Conservation (phyloP, 2,329 filamentous ascomycete species). For the Lecanosticta acicola region DNA sequence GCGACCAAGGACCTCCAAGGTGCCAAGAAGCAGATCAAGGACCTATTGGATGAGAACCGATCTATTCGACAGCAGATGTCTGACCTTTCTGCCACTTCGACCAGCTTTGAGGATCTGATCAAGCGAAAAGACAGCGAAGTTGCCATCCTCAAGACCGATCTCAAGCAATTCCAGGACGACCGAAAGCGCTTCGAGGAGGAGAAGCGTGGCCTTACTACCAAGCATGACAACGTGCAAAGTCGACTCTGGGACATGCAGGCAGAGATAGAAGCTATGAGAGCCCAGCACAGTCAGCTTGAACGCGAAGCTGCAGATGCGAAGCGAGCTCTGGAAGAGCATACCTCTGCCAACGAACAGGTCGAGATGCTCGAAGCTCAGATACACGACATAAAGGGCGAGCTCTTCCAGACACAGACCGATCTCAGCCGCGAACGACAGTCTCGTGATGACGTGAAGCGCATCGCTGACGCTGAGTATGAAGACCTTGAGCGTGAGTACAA, state of each 20-base stretch:
- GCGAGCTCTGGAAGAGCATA: slow-evolving; percentile 74
- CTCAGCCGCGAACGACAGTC: slow-evolving; percentile 89
- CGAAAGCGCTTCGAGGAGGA: slow-evolving; percentile 73
- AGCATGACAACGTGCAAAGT: slow-evolving; percentile 72
- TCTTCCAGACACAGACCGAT: slow-evolving; percentile 80
- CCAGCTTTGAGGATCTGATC: slow-evolving; percentile 90
- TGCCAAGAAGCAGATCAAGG: slow-evolving; percentile 66
- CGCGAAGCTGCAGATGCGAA: slow-evolving; percentile 87
- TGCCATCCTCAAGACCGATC: slow-evolving; percentile 74
- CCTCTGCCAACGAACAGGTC: slow-evolving; percentile 85
- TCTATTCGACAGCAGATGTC: slow-evolving; percentile 79
- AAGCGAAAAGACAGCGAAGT: slow-evolving; percentile 92
- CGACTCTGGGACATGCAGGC: slow-evolving; percentile 80
- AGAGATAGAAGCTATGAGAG: slow-evolving; percentile 78
- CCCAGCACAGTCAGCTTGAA: slow-evolving; percentile 76
- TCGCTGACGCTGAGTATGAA: slow-evolving; percentile 81
- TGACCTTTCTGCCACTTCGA: slow-evolving; percentile 83
- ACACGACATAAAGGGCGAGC: slow-evolving; percentile 75
- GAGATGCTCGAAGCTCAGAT: slow-evolving; percentile 83
- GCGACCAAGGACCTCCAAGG: slow-evolving; percentile 74
- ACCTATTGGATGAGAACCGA: slow-evolving; percentile 72
- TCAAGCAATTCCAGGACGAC: slow-evolving; percentile 76
- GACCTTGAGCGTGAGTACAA: slow-evolving; percentile 80
- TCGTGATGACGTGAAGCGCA: slow-evolving; percentile 83
- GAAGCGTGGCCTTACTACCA: slow-evolving; percentile 61